phyloP scores from a whole-genome alignment of 331 rosid species.

The Malus hybrid region DNA sequence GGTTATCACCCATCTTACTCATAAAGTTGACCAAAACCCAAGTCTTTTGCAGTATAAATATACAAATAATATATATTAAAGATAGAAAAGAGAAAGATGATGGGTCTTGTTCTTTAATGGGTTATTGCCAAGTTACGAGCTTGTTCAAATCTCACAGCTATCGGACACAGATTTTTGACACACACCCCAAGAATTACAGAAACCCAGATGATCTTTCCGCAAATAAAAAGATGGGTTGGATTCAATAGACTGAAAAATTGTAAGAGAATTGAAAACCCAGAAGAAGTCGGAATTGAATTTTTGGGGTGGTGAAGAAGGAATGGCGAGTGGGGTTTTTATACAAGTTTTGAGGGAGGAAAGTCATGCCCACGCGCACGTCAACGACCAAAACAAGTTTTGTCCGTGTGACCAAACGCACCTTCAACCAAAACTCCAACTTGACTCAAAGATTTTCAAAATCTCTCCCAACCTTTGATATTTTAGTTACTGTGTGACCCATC shows the following conservation, averaged over 20 bases:
- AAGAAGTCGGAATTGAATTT: background rate
- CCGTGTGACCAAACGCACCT: background rate
- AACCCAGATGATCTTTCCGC: conserved; percentile 3
- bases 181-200: conserved; percentile 20
- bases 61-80: too few species aligned
- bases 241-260: background rate
- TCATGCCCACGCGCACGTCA: conserved; percentile 7
- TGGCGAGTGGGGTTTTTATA: conserved; percentile 14
- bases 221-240: conserved; percentile 12
- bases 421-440: background rate
- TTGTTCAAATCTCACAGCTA: background rate
- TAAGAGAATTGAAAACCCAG: background rate
- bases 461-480: background rate
- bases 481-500: conserved; percentile 5
- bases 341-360: background rate
- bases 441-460: background rate
- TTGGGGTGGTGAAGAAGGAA: conserved; percentile 2
- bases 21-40: background rate
- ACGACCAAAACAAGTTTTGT: background rate
- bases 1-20: conserved; percentile 39
- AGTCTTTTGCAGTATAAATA: background rate
- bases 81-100: background rate
- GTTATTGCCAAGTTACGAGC: background rate
- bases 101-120: conserved; percentile 4
- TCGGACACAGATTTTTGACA: conserved; percentile 14